A percentile compares a stretch with the other conserved stretches of the same genome.
Conservation (phyloP, 2,329 filamentous ascomycete species). For the Aspergillus fijiensis region DNA sequence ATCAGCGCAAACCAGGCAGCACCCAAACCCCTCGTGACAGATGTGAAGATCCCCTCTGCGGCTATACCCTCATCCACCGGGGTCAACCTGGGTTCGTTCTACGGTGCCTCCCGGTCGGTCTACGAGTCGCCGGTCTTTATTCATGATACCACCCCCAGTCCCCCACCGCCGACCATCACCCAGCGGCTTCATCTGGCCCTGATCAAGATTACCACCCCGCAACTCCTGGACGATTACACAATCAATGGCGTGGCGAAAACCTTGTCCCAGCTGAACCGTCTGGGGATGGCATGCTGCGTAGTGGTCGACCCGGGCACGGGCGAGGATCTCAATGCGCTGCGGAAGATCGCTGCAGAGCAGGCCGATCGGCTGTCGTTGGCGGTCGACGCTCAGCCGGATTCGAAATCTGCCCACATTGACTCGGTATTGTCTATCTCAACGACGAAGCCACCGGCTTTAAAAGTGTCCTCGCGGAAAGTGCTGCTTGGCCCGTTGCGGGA, state of each 20-base stretch:
- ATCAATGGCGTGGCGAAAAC: conserved; percentile 78
- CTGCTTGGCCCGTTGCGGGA: conserved; percentile 66
- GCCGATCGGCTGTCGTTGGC: conserved; percentile 71
- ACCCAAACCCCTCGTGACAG: conserved; percentile 32
- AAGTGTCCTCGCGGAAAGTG: conserved; percentile 47
- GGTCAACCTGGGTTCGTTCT: conserved; percentile 62
- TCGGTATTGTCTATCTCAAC: conserved; percentile 48
- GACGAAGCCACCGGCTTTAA: conserved; percentile 35
- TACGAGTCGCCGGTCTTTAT: conserved; percentile 61
- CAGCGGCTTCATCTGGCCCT: conserved; percentile 73
- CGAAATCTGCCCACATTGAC: conserved; percentile 68
- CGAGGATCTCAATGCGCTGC: conserved; percentile 38
- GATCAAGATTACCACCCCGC: conserved; percentile 76
- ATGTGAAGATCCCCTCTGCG: conserved; percentile 16
- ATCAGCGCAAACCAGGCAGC: conserved; percentile 25
- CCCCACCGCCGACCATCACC: conserved; percentile 34
- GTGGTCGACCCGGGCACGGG: conserved; percentile 69
- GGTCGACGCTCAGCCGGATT: conserved; percentile 67
- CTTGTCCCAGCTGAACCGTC: conserved; percentile 73
- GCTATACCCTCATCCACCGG: conserved; percentile 39
- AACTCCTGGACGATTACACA: conserved; percentile 66
- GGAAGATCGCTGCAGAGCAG: conserved; percentile 59
- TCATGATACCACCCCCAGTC: conserved; percentile 49
- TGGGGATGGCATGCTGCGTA: conserved; percentile 79
- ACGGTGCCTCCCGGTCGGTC: conserved; percentile 58